phyloP scores from a whole-genome alignment of 2,329 filamentous ascomycete species.

The Pyrenochaeta sp. region DNA sequence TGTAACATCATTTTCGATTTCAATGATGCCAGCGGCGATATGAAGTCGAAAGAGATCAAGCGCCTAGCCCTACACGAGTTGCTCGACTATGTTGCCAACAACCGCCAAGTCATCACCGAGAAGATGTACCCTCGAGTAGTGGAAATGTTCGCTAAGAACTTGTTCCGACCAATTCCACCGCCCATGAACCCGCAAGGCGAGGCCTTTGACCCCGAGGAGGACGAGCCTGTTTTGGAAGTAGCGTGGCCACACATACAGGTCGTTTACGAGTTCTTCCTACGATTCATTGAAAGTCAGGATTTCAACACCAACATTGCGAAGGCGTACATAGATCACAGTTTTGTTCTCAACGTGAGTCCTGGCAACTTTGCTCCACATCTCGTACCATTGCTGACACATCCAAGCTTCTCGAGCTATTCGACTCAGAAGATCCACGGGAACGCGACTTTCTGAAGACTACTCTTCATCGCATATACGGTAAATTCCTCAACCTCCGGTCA shows the following conservation, averaged over 20 bases:
- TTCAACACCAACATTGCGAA: constrained; percentile 99
- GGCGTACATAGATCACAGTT: constrained; percentile 97
- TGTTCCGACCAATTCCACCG: constrained; percentile 95
- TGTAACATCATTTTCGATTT: constrained; percentile 99
- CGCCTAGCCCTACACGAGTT: constrained; percentile 93
- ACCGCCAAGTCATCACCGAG: constrained; percentile 97
- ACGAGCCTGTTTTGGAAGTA: constrained; percentile 96
- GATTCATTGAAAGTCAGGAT: constrained; percentile 99
- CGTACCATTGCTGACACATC: constrained; percentile 24
- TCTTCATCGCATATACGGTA: constrained; percentile 96
- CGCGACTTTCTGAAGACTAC: constrained; percentile 98
- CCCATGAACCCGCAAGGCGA: constrained; percentile 98
- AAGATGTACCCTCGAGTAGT: constrained; percentile 99
- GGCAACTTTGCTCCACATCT: background rate
- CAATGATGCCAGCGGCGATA: constrained; percentile 96
- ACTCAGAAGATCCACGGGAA: constrained; percentile 96
- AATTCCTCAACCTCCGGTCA: constrained; percentile 96
- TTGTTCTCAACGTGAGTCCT: constrained; percentile 76
- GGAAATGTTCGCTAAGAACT: constrained; percentile 98
- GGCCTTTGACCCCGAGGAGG: constrained; percentile 97
- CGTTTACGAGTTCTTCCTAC: constrained; percentile 98
- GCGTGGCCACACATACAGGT: constrained; percentile 99
- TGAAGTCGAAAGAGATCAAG: constrained; percentile 99
- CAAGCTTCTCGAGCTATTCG: constrained; percentile 92
- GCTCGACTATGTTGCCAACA: constrained; percentile 97